These are phyloP conservation scores for Globisporangium paddicum DNA, from an alignment of 352 stramenopile genomes.

Conservation along the genomic window DNA sequence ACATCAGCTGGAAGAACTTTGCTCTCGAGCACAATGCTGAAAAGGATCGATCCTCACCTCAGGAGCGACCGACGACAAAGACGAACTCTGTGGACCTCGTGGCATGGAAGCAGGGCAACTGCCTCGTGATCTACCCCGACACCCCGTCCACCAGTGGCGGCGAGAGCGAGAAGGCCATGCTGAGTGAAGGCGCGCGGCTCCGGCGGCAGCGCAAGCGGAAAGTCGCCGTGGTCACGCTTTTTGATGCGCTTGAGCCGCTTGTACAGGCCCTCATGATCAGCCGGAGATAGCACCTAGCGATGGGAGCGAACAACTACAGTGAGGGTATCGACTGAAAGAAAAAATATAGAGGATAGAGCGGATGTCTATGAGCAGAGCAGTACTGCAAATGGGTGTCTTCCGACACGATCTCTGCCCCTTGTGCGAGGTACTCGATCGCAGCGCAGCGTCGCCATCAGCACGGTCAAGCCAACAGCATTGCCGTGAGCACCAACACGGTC, in stretches of 20 bases:
- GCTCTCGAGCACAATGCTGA: not conserved
- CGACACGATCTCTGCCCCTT: no score
- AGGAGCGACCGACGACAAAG: not conserved
- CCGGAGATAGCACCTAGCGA: constrained; percentile 1
- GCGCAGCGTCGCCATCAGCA: no score
- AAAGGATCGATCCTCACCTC: not conserved
- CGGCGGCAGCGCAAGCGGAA: constrained; percentile 2
- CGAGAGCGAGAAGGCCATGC: constrained; percentile 4
- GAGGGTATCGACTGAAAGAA: no score
- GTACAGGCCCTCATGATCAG: constrained; percentile 20
- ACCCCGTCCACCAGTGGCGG: not conserved
- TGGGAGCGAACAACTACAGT: no score
- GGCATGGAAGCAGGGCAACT: constrained; percentile 24
- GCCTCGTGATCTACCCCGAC: constrained; percentile 29
- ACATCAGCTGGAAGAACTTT: constrained; percentile 12
- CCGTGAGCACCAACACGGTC: no score
- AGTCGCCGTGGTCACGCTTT: constrained; percentile 16
- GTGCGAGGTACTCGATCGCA: no score
- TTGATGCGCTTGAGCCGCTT: constrained; percentile 23
- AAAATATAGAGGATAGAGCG: no score
- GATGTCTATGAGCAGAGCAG: no score
- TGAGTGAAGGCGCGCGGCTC: constrained; percentile 8
- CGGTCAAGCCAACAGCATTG: no score
- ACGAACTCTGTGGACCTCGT: constrained; percentile 11
- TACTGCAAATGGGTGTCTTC: no score